Base-by-base conservation (phyloP, 257 asterid genomes). In the Gynochthodes officinalis region DNA sequence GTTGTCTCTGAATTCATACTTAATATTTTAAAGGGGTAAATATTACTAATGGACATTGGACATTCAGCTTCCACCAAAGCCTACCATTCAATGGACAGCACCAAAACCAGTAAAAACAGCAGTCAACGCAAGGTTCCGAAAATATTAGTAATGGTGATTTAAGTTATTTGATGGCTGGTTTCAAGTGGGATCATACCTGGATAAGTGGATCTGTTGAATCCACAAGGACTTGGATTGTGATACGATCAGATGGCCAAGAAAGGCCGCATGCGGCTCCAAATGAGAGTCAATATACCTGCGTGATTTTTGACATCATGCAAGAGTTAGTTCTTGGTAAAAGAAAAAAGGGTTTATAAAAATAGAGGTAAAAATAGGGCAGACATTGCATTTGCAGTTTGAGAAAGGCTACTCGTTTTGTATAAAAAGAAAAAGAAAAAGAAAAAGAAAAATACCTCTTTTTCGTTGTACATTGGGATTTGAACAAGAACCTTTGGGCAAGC, bases 181-280 rank as follows among this genome's bases (percentile, higher is more conserved):
- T n/a, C n/a, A n/a, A n/a, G n/a, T n/a, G n/a, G n/a, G n/a, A n/a
- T n/a, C n/a, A 19, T 80, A 89, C 97, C 88, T 87, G 89, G 78
- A 75, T 75, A 15, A 80, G 70, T 23, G 91, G 89, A 82, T 89
- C 97, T 0, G 97, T 91, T 59, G 97, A 91, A 80, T 91, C 97
- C 65, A 89, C 97, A 63, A 91, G 97, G 83, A 91, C 95, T 84
- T 91, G 96, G 7, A 91, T 73, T 39, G 89, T 84, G 49, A 91
- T 89, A 19, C 97, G 87, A 73, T 91, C 97, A 16, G 96, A 87
- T 1, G 97, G 96, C 97, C 97, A 91, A 5, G 97, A 91, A 30
- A 91, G 88, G 39, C 95, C 97, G 73, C 97, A 91, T 78, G 97
- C 95, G 81, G 97, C 97, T 75, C 97, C 97, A 42, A 91, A 88